Percentiles rank a stretch among this genome's conserved stretches.
These are phyloP conservation scores for Wickerhamomyces bovis DNA, from an alignment of 805 yeast genomes.

Conservation along the genomic window DNA sequence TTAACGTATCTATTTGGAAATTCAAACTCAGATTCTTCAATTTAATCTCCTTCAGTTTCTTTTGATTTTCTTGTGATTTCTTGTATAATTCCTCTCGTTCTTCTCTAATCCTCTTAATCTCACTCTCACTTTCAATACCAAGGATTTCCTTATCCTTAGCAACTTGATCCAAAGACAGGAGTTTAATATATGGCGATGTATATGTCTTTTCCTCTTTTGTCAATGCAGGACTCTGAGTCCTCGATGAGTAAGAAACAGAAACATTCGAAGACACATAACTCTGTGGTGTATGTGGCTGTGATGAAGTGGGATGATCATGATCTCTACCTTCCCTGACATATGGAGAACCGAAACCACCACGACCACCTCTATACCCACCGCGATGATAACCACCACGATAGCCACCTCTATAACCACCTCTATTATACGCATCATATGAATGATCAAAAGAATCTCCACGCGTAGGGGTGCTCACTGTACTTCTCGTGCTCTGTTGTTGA, in stretches of 20 bases:
- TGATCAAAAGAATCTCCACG: neutral
- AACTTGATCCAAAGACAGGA: constrained; percentile 5
- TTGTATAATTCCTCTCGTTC: constrained; percentile 12
- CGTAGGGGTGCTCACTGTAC: neutral
- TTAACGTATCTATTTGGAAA: constrained; percentile 23
- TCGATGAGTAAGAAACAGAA: too few species aligned
- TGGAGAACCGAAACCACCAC: constrained; percentile 1
- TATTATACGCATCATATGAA: neutral
- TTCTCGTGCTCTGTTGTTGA: neutral
- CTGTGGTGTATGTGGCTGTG: neutral
- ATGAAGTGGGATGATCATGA: neutral
- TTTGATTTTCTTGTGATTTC: constrained; percentile 21
- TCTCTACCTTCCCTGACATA: constrained; percentile 1
- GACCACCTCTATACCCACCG: neutral
- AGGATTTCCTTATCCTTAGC: neutral
- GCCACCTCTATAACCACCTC: neutral
- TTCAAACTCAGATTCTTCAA: constrained; percentile 18
- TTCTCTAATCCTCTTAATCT: constrained; percentile 4
- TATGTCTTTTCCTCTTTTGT: neutral
- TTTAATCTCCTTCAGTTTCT: constrained; percentile 18
- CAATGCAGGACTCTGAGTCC: neutral
- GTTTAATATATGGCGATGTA: constrained; percentile 12
- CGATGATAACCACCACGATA: constrained; percentile 4
- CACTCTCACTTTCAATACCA: neutral
- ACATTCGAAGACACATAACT: neutral